These are phyloP conservation scores for Chrysanthemum seticuspe DNA, from an alignment of 129 eudicot genomes.

Conservation along the genomic window DNA sequence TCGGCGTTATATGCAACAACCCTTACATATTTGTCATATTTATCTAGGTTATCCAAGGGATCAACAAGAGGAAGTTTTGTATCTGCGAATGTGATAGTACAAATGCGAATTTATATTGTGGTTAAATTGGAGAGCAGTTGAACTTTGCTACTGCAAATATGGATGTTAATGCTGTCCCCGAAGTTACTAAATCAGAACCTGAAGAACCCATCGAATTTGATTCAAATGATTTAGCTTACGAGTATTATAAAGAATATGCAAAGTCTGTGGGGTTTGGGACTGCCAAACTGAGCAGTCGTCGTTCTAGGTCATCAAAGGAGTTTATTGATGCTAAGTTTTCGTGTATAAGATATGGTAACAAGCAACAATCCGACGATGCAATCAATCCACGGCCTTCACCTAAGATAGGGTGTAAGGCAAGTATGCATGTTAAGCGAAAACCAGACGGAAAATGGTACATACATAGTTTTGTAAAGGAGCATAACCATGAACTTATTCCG, in stretches of 20 bases:
- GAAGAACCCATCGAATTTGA: slow-evolving; percentile 71
- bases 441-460: slow-evolving; percentile 77
- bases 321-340: slow-evolving; percentile 96
- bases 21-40: too few species aligned
- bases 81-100: slow-evolving; percentile 1
- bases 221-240: slow-evolving; percentile 82
- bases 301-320: slow-evolving; percentile 86
- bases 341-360: slow-evolving; percentile 88
- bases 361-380: slow-evolving; percentile 96
- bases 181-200: slow-evolving; percentile 42
- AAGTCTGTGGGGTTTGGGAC: slow-evolving; percentile 90
- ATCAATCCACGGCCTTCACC: slow-evolving; percentile 94
- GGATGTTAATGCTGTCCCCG: slow-evolving; percentile 39
- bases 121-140: not conserved
- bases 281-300: slow-evolving; percentile 88
- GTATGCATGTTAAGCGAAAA: slow-evolving; percentile 86
- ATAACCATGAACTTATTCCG: slow-evolving; percentile 89
- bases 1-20: slow-evolving; percentile 47
- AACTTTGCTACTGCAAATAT: slow-evolving; percentile 17
- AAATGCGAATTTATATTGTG: slow-evolving; percentile 25
- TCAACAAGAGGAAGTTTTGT: not conserved
- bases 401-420: slow-evolving; percentile 95
- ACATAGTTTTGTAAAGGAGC: slow-evolving; percentile 81
- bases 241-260: slow-evolving; percentile 78
- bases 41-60: slow-evolving; percentile 2